Evolutionary conservation across 2,329 filamentous ascomycete genomes (phyloP).

Genomic region (Pseudovirgaria hyperparasitica): DNA sequence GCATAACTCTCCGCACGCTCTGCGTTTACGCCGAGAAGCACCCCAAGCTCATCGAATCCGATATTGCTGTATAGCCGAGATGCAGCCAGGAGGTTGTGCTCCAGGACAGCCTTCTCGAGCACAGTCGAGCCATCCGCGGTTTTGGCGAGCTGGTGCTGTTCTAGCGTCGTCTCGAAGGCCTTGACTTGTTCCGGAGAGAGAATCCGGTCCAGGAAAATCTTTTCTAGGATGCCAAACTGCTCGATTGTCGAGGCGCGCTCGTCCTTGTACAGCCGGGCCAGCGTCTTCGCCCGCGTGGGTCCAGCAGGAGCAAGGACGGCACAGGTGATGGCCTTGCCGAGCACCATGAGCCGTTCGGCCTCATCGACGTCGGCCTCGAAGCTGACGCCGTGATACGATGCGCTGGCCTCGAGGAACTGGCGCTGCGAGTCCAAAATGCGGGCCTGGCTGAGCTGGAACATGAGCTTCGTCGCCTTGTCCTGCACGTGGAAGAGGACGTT

Average conservation of each 20-base stretch:
- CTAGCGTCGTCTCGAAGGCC: conserved; percentile 68
- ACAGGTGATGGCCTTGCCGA: conserved; percentile 80
- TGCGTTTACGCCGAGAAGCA: conserved; percentile 63
- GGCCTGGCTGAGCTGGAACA: conserved; percentile 85
- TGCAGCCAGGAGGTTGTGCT: conserved; percentile 85
- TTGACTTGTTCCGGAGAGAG: conserved; percentile 71
- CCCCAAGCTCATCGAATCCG: conserved; percentile 54
- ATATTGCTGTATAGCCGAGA: conserved; percentile 47
- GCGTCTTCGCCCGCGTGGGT: conserved; percentile 63
- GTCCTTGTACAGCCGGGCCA: conserved; percentile 86
- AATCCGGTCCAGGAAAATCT: conserved; percentile 90
- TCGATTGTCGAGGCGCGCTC: conserved; percentile 64
- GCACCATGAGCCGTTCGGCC: conserved; percentile 70
- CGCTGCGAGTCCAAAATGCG: conserved; percentile 86
- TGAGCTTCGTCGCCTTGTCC: conserved; percentile 61
- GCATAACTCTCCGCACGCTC: conserved; percentile 84
- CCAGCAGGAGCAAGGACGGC: conserved; percentile 87
- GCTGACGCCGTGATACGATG: conserved; percentile 80
- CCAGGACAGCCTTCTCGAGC: conserved; percentile 81
- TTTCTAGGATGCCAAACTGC: conserved; percentile 83
- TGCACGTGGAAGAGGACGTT: conserved; percentile 72
- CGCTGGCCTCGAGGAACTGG: conserved; percentile 75
- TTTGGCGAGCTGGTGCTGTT: conserved; percentile 78
- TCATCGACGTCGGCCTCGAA: conserved; percentile 69
- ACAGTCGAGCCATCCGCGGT: conserved; percentile 89